phyloP scores from a whole-genome alignment of 2,329 filamentous ascomycete genomes.

The Orbilia brochopaga region DNA sequence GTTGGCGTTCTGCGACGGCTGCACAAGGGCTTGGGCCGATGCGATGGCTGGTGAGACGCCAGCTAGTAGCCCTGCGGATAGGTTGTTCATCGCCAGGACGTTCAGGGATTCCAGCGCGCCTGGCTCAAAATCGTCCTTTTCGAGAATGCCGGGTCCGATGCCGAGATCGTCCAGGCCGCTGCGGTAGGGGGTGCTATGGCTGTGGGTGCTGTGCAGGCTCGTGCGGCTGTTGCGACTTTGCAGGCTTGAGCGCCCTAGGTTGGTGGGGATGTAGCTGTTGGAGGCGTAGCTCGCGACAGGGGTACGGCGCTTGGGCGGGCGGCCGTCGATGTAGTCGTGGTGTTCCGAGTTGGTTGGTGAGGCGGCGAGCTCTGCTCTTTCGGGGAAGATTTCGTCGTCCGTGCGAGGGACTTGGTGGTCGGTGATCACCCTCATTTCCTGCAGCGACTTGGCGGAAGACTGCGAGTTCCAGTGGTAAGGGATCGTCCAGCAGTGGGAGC shows the following conservation, averaged over 20 bases:
- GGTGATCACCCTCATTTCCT: conserved; percentile 22
- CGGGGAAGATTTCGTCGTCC: conserved; percentile 43
- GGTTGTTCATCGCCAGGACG: conserved; percentile 47
- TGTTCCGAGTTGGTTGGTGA: conserved; percentile 26
- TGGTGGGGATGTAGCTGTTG: conserved; percentile 29
- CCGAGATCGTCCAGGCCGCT: conserved; percentile 37
- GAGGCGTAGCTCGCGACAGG: conserved; percentile 39
- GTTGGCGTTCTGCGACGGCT: background rate
- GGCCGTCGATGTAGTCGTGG: conserved; percentile 41
- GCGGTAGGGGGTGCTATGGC: conserved; percentile 29
- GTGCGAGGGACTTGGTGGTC: conserved; percentile 26
- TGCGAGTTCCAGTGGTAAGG: conserved; percentile 58
- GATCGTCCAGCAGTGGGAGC: conserved; percentile 62
- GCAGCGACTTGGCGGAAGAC: conserved; percentile 34
- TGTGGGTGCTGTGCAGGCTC: conserved; percentile 43
- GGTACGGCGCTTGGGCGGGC: conserved; percentile 32
- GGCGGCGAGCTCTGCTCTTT: conserved; percentile 35
- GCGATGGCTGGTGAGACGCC: conserved; percentile 37
- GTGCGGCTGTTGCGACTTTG: conserved; percentile 45
- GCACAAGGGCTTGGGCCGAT: conserved; percentile 9
- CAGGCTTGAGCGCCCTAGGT: conserved; percentile 36
- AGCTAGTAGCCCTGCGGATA: conserved; percentile 22
- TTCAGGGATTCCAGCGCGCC: conserved; percentile 46
- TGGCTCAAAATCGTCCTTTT: conserved; percentile 48
- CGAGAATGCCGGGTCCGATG: conserved; percentile 43